Conservation (phyloP, 495 filamentous ascomycete genomes). For the Pseudotulostoma volvatum region DNA sequence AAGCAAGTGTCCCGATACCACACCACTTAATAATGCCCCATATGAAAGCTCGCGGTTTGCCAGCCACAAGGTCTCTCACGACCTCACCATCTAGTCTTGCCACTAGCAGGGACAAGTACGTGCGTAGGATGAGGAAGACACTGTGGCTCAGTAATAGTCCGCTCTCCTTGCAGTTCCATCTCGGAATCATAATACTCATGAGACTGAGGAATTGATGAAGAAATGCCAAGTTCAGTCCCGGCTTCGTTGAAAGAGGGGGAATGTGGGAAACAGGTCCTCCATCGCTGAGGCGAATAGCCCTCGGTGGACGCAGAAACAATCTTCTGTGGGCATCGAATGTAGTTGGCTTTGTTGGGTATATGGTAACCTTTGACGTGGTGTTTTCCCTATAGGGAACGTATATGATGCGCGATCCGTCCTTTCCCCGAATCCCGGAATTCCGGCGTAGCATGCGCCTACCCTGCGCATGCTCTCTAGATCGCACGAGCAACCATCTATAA, state of each 20-base stretch:
- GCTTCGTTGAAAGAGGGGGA: slow-evolving; percentile 73
- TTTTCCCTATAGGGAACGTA: slow-evolving; percentile 82
- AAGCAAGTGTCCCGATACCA: slow-evolving; percentile 56
- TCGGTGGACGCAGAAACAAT: slow-evolving; percentile 80
- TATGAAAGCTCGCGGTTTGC: slow-evolving; percentile 74
- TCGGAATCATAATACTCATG: slow-evolving; percentile 91
- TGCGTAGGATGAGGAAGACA: slow-evolving; percentile 54
- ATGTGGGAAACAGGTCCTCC: slow-evolving; percentile 45
- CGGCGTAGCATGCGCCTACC: slow-evolving; percentile 65
- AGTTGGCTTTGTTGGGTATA: slow-evolving; percentile 78
- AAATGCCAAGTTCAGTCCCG: slow-evolving; percentile 94
- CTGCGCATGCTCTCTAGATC: slow-evolving; percentile 59
- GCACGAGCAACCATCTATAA: slow-evolving; percentile 51
- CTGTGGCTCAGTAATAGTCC: slow-evolving; percentile 71
- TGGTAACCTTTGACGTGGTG: slow-evolving; percentile 72
- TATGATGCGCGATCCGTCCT: slow-evolving; percentile 85
- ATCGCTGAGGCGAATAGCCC: slow-evolving; percentile 57
- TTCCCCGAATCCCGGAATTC: slow-evolving; percentile 82
- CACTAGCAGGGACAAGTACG: slow-evolving; percentile 85
- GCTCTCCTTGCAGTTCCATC: slow-evolving; percentile 89
- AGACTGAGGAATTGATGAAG: slow-evolving; percentile 91
- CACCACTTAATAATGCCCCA: slow-evolving; percentile 82
- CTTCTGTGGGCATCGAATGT: slow-evolving; percentile 94
- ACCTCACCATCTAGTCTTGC: slow-evolving; percentile 92
- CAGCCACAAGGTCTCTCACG: slow-evolving; percentile 85